phyloP scores from a whole-genome alignment of 73 alveolate genomes.

The Uronychia setigera region DNA sequence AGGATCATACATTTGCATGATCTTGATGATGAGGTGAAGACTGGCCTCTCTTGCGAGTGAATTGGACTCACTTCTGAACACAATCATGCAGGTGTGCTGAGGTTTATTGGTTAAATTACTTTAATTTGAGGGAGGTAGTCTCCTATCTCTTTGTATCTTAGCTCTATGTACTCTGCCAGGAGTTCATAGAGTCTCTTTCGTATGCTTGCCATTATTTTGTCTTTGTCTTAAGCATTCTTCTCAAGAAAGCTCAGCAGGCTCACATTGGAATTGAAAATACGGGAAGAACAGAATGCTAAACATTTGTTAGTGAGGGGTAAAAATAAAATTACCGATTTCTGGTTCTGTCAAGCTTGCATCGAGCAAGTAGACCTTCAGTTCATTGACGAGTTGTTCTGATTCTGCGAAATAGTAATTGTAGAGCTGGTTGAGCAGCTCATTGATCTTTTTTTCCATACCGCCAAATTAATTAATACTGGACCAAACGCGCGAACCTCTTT shows the following conservation, averaged over 20 bases:
- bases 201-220: conserved; percentile 43
- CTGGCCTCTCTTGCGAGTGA: conserved; percentile 55
- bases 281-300: conserved; percentile 49
- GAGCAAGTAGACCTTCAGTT: conserved; percentile 35
- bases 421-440: conserved; percentile 45
- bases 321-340: conserved; percentile 35
- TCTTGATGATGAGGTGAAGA: conserved; percentile 43
- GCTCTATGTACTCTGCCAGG: conserved; percentile 39
- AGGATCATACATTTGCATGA: conserved; percentile 27
- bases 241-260: conserved; percentile 49
- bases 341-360: conserved; percentile 48
- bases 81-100: conserved; percentile 39
- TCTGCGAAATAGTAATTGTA: conserved; percentile 52
- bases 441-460: conserved; percentile 55
- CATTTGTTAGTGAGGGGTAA: not conserved
- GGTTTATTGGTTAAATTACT: conserved; percentile 1
- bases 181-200: conserved; percentile 59
- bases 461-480: too few species aligned
- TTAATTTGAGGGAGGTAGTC: conserved; percentile 40
- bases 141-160: conserved; percentile 40
- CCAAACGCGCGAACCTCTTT: too few species aligned
- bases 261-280: conserved; percentile 41
- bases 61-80: conserved; percentile 49
- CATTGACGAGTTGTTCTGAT: conserved; percentile 59
- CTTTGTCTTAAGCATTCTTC: conserved; percentile 37